Base-by-base conservation (phyloP, 352 stramenopile genomes). In the Phytophthora fragariaefolia region DNA sequence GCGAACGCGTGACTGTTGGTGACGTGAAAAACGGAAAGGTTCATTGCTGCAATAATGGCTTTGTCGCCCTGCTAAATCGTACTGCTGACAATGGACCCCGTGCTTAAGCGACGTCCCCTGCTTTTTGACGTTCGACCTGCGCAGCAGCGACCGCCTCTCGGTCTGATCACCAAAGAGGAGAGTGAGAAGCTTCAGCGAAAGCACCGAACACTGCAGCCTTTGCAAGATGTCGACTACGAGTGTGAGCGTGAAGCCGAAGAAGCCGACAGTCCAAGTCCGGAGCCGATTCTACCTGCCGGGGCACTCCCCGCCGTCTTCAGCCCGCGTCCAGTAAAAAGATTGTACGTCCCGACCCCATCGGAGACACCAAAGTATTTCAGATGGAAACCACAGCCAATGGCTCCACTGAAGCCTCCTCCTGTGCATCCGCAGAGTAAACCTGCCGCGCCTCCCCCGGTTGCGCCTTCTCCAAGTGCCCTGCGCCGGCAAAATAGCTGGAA, bases 311-410 rank as follows among this genome's bases (percentile, higher is more conserved):
- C 78, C 28, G 66, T 91, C 13, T 70, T 77, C 9, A 88, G 77
- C 27, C 70, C 75, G 2, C 68, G 79, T 2, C 63, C 69, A 0
- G 59, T 82, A 23, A 90, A 85, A 45, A 40, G 28, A 6, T 26
- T 36, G 4, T 90, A 87, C 63, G 43, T 79, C 1, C 62, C 75
- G 9, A 73, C 50, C 1, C 80, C 83, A 9, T 74, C 79, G 6
- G 77, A 80, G 26, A 90, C 81, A 0, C 83, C 81, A 0, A 68
- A 80, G 50, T 91, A 91, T 58, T 91, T 90, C 54, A 76, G 80
- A 18, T 91, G 79, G 83, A 89, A 86, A 28, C 73, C 64, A 3
- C 66, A 79, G 9, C 34, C 36, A 17, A 54, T 62, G 47, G 20
- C 6, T 22, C 30, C 58, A 27, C 36, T 52, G 5, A 70, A 74